Percentiles rank a stretch among this genome's conserved stretches.
These are phyloP conservation scores for Cyclotella sp. DNA, from an alignment of 108 stramenopile species.

Conservation along the genomic window DNA sequence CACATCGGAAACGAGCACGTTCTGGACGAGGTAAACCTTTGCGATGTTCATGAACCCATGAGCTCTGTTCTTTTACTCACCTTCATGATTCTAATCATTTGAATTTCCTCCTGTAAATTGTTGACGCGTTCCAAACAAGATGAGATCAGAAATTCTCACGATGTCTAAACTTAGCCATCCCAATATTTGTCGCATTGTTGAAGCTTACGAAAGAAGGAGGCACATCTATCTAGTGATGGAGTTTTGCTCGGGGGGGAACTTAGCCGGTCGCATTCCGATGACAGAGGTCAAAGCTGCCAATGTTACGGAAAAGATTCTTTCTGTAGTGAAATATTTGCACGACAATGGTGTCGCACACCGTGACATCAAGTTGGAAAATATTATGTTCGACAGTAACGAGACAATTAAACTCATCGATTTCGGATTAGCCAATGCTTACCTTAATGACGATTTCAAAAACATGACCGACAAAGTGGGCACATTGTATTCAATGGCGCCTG, in stretches of 20 bases:
- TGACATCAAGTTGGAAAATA: constrained; percentile 85
- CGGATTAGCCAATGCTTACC: constrained; percentile 30
- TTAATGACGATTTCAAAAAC: constrained; percentile 11
- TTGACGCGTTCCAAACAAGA: not conserved
- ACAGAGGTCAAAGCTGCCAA: not conserved
- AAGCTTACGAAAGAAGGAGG: constrained; percentile 42
- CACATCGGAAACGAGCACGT: constrained; percentile 28
- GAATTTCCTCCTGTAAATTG: too few species aligned
- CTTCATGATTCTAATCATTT: too few species aligned
- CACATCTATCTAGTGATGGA: constrained; percentile 41
- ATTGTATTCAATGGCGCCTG: constrained; percentile 19
- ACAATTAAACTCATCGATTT: constrained; percentile 48
- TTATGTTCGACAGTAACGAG: constrained; percentile 56
- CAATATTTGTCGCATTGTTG: constrained; percentile 29
- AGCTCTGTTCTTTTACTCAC: too few species aligned
- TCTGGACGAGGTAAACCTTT: constrained; percentile 34
- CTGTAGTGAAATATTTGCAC: constrained; percentile 63
- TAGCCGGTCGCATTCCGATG: not conserved
- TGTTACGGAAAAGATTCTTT: constrained; percentile 30
- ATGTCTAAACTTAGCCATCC: constrained; percentile 44
- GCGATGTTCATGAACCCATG: too few species aligned
- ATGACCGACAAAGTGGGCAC: constrained; percentile 31
- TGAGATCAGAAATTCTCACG: constrained; percentile 40
- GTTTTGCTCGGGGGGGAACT: constrained; percentile 1
- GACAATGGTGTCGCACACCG: constrained; percentile 57